Evolutionary conservation across 148 eudicot species (phyloP).

Genomic region (Bassia scoparia): DNA sequence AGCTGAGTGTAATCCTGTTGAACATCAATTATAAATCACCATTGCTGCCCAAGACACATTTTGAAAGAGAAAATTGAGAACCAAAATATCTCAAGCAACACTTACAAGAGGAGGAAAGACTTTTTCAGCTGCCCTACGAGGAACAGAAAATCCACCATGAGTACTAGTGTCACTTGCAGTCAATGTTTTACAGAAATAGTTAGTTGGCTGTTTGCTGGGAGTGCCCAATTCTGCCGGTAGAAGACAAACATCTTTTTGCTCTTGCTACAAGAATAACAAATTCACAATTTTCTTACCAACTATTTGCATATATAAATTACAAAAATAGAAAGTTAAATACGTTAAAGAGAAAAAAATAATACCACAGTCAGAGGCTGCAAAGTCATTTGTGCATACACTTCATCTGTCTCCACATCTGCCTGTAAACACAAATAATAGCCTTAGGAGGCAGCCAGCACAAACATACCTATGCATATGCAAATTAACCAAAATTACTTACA

Average conservation of each 20-base stretch:
- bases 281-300: slow-evolving; percentile 4
- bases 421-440: slow-evolving; percentile 35
- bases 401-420: slow-evolving; percentile 95
- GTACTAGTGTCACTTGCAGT: slow-evolving; percentile 99
- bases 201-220: slow-evolving; percentile 91
- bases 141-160: slow-evolving; percentile 98
- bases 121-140: slow-evolving; percentile 99
- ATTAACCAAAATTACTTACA: slow-evolving; percentile 47
- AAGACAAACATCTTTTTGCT: slow-evolving; percentile 87
- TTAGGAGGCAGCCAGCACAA: slow-evolving; percentile 12
- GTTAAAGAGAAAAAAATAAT: slow-evolving; percentile 16
- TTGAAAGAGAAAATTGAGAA: background rate
- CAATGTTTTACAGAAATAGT: slow-evolving; percentile 93
- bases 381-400: slow-evolving; percentile 95
- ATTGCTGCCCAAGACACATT: background rate
- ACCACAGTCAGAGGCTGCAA: slow-evolving; percentile 90
- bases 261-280: slow-evolving; percentile 52
- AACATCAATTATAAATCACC: slow-evolving; percentile 6
- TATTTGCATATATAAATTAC: slow-evolving; percentile 5
- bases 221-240: slow-evolving; percentile 79
- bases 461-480: background rate
- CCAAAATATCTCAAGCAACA: background rate
- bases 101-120: slow-evolving; percentile 93
- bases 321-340: background rate
- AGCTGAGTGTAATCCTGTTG: slow-evolving; percentile 84